Base-by-base conservation (phyloP, 768 basidiomycete genomes). In the Mycena maculata region DNA sequence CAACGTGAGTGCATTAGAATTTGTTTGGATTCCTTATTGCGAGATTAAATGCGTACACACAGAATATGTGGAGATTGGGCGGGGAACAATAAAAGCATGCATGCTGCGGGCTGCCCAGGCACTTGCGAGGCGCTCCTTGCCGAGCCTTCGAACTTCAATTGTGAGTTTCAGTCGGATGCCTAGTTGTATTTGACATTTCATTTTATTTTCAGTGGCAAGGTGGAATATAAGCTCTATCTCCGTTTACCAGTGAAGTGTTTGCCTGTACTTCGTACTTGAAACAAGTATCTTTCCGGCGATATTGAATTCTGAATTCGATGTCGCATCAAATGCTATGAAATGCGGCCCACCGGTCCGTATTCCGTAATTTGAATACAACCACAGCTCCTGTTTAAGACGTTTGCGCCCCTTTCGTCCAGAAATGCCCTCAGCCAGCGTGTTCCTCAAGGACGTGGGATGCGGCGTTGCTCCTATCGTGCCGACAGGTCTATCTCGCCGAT, bases 1-100 rank as follows among this genome's bases (percentile, higher is more conserved):
- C 58, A 2, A 60, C 58, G 58, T 60, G 20, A 12, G 58, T 36
- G 47, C 13, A 33, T 9, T 48, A 2, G 11, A 15, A 2, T 11
- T 13, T 27, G 6, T 20, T 49, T 3, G 30, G 27, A 15, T 11
- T 12, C 15, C n/a, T 13, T 48, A 12, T 7, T 20, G 4, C 22
- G 15, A 20, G 16, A 3, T 49, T 11, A 31, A 31, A 6, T 27
- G 25, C 22, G 10, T 22, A 2, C n/a, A 3, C 8, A 9, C 31
- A 59, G 57, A 8, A 48, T 59, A 6, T 31, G 57, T 7, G 57
- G 57, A 5, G 57, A 59, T 16, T 60, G 58, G 47, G 58, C 44
- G 13, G 42, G 44, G 2, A 18, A 11, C 16, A 5, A 10, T 11
- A 13, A 13, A 1, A 18, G 44, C 44, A n/a, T 45, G 31, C 38